Conservation (phyloP, 2,329 filamentous ascomycete genomes). For the Podosphaera leucotricha region DNA sequence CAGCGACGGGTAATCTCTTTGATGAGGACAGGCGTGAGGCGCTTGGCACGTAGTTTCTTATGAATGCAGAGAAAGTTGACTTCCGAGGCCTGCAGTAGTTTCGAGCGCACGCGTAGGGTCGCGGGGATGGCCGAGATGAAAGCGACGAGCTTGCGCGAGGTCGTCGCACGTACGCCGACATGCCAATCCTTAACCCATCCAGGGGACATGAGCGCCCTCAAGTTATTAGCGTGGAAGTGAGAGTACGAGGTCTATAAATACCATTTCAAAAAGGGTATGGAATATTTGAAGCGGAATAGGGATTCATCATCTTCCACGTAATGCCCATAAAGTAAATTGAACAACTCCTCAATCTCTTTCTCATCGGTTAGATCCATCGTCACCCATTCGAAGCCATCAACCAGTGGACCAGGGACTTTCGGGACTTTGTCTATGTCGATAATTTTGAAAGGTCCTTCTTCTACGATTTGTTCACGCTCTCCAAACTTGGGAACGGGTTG, state of each 20-base stretch:
- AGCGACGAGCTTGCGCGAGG: conserved; percentile 70
- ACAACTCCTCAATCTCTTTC: conserved; percentile 66
- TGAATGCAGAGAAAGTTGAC: conserved; percentile 98
- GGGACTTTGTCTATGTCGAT: conserved; percentile 59
- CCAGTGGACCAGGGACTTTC: conserved; percentile 49
- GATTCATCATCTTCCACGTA: conserved; percentile 96
- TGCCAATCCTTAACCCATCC: conserved; percentile 93
- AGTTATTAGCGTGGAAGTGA: conserved; percentile 6
- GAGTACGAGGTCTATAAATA: background rate
- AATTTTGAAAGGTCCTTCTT: conserved; percentile 66
- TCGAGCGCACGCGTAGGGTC: conserved; percentile 54
- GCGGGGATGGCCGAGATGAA: conserved; percentile 91
- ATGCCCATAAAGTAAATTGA: conserved; percentile 73
- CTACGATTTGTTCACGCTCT: conserved; percentile 28
- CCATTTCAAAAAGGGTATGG: conserved; percentile 71
- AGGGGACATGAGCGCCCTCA: conserved; percentile 76
- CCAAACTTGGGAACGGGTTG: conserved; percentile 81
- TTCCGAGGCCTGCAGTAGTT: conserved; percentile 56
- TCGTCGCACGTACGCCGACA: conserved; percentile 66
- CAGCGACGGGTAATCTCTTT: conserved; percentile 90
- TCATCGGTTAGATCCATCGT: conserved; percentile 66
- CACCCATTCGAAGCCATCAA: conserved; percentile 83
- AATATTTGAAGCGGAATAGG: conserved; percentile 97
- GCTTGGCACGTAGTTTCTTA: conserved; percentile 88
- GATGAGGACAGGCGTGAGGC: conserved; percentile 80